These are phyloP conservation scores for Fraxinus cuspidata DNA, from an alignment of 257 asterid genomes.

Conservation along the genomic window DNA sequence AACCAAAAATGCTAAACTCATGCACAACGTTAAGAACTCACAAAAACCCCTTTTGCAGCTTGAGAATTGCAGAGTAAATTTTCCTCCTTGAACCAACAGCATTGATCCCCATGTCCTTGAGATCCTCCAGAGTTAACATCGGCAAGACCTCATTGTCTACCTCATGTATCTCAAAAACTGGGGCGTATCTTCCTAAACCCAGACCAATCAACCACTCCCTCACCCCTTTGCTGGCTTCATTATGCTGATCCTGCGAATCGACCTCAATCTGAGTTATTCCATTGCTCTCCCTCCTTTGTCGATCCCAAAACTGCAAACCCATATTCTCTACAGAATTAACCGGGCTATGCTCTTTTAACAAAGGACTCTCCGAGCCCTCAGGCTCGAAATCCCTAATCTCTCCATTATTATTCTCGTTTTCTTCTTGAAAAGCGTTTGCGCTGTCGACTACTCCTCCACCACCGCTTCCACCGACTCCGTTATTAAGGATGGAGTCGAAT, in stretches of 20 bases:
- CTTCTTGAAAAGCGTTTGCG: slow-evolving; percentile 42
- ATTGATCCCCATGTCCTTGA: slow-evolving; percentile 88
- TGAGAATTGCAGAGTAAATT: slow-evolving; percentile 67
- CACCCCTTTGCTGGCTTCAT: slow-evolving; percentile 53
- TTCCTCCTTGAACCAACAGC: slow-evolving; percentile 90
- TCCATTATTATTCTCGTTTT: slow-evolving; percentile 46
- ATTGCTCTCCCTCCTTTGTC: slow-evolving; percentile 55
- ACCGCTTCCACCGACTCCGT: slow-evolving; percentile 31
- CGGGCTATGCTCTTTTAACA: slow-evolving; percentile 65
- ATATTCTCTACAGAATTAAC: slow-evolving; percentile 65
- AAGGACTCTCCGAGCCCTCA: slow-evolving; percentile 67
- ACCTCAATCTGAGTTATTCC: slow-evolving; percentile 50
- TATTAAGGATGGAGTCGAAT: slow-evolving; percentile 43
- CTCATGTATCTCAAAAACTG: slow-evolving; percentile 82
- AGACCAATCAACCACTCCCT: slow-evolving; percentile 80
- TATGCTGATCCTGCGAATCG: slow-evolving; percentile 53
- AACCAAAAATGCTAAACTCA: slow-evolving; percentile 26
- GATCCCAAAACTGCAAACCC: slow-evolving; percentile 87
- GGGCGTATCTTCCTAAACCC: slow-evolving; percentile 74
- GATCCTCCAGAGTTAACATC: slow-evolving; percentile 84
- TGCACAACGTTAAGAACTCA: slow-evolving; percentile 39
- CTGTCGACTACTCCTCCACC: slow-evolving; percentile 38
- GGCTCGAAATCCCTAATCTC: slow-evolving; percentile 55
- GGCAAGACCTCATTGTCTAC: slow-evolving; percentile 87
- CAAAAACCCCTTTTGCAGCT: slow-evolving; percentile 68